Conservation (phyloP, 768 basidiomycete species). For the Daedalea quercina region DNA sequence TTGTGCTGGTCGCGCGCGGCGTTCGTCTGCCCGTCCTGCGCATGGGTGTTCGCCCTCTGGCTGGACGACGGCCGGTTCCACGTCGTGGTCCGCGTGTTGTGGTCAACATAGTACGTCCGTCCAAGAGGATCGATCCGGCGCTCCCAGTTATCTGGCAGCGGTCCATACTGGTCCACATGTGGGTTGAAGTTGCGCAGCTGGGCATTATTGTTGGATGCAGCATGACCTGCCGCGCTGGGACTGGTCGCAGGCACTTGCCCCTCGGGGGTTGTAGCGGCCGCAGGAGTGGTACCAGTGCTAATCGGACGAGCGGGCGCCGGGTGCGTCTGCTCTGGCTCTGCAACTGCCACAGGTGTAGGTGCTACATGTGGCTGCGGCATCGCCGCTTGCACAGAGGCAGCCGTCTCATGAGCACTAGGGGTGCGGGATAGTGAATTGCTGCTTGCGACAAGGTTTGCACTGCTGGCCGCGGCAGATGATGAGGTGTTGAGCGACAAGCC, state of each 20-base stretch:
- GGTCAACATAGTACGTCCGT: conserved; percentile 97
- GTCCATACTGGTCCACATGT: conserved; percentile 88
- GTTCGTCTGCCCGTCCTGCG: conserved; percentile 74
- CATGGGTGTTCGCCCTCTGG: conserved; percentile 62
- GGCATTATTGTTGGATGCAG: conserved; percentile 34
- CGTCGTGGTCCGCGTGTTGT: conserved; percentile 94
- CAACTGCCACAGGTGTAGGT: conserved; percentile 4
- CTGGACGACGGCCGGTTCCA: conserved; percentile 90
- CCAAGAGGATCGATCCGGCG: conserved; percentile 94
- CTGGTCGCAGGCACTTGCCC: conserved; percentile 12
- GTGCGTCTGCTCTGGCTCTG: conserved; percentile 11
- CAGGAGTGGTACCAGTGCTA: conserved; percentile 25
- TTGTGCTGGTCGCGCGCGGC: conserved; percentile 84
- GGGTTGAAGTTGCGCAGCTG: conserved; percentile 85
- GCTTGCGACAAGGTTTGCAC: conserved; percentile 21
- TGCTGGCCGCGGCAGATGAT: conserved; percentile 43
- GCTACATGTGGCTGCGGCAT: conserved; percentile 32
- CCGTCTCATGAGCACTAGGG: conserved; percentile 54
- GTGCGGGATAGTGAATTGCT: conserved; percentile 50
- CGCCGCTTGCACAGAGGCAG: conserved; percentile 30
- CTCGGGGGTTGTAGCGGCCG: conserved; percentile 15
- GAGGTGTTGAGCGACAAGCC: conserved; percentile 58
- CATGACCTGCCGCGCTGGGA: conserved; percentile 22
- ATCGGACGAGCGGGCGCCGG: conserved; percentile 26
- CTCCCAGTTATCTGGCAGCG: conserved; percentile 92